Conservation (phyloP, 176 grass and related monocot species). For the Carex littledalei region DNA sequence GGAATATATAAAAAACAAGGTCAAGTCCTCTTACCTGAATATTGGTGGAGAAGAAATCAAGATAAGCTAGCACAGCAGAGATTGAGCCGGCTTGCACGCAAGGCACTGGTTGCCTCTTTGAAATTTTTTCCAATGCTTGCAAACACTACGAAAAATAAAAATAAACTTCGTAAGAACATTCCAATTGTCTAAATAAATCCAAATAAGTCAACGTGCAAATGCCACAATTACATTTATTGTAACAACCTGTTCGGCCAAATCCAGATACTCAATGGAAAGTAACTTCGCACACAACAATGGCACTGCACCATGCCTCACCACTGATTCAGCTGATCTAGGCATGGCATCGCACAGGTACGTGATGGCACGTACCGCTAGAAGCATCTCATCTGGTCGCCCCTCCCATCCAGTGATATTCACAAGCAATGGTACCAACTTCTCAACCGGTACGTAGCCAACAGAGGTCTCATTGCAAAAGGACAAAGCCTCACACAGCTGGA, state of each 20-base stretch:
- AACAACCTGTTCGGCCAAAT: constrained; percentile 85
- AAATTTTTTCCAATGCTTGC: constrained; percentile 98
- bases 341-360: constrained; percentile 92
- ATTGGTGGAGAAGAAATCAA: constrained; percentile 85
- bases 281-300: constrained; percentile 69
- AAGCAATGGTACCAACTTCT: constrained; percentile 52
- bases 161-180: not conserved
- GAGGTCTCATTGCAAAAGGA: constrained; percentile 80
- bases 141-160: constrained; percentile 43
- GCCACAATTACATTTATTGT: not conserved
- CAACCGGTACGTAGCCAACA: constrained; percentile 46
- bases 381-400: constrained; percentile 50
- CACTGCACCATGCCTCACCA: constrained; percentile 65
- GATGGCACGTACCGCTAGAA: constrained; percentile 74
- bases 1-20: not conserved
- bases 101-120: constrained; percentile 43
- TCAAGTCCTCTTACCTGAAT: constrained; percentile 47
- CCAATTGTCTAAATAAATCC: not conserved
- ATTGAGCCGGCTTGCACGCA: constrained; percentile 85
- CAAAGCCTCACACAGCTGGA: constrained; percentile 84
- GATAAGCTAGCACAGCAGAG: constrained; percentile 44
- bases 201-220: not conserved
- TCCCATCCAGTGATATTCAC: constrained; percentile 40
- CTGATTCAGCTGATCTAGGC: constrained; percentile 60
- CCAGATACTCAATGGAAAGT: constrained; percentile 72